Evolutionary conservation across 83 land plant species (phyloP).

Genomic region (Thuja plicata): DNA sequence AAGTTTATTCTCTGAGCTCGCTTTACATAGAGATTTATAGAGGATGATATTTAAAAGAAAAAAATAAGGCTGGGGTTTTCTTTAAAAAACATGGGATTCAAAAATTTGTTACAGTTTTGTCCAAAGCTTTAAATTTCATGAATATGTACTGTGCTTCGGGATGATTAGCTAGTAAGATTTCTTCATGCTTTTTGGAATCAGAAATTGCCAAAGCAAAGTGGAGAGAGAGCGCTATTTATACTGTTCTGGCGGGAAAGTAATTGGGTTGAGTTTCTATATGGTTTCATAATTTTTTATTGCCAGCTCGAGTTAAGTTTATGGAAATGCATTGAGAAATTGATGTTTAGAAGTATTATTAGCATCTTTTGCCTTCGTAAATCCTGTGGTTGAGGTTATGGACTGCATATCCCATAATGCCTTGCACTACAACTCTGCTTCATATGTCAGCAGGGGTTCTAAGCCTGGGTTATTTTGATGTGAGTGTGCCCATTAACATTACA

Average conservation of each 20-base stretch:
- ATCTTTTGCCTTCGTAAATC: not conserved
- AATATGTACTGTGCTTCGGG: too few relatives aligned
- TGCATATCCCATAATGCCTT: not conserved
- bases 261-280: not conserved
- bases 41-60: not conserved
- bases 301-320: not conserved
- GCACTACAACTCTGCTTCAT: not conserved
- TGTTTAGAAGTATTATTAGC: not conserved
- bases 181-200: not conserved
- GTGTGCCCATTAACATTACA: not conserved
- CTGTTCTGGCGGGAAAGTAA: not conserved
- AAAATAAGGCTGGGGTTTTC: not conserved
- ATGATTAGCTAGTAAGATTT: too few relatives aligned
- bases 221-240: not conserved
- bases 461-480: not conserved
- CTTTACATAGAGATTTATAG: not conserved
- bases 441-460: not conserved
- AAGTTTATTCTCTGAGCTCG: not conserved
- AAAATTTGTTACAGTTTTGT: too few relatives aligned
- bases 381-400: not conserved
- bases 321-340: too few relatives aligned
- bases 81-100: not conserved
- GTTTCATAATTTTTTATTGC: not conserved
- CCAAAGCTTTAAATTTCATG: too few relatives aligned
- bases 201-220: not conserved